Evolutionary conservation across 345 rosid species (phyloP).

Genomic region (Populus euphratica): DNA sequence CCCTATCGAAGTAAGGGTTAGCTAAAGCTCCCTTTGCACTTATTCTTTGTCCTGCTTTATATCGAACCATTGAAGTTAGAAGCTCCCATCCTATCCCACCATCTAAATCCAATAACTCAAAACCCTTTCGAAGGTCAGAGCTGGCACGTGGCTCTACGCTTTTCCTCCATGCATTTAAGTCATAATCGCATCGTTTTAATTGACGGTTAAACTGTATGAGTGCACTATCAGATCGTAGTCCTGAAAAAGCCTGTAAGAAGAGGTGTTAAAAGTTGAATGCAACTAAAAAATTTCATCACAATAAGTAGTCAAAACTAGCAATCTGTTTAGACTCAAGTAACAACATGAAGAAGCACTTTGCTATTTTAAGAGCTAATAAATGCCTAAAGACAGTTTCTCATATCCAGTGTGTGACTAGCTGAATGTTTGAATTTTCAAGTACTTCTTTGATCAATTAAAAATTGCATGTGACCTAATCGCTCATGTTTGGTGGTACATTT

Average conservation of each 20-base stretch:
- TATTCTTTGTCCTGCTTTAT: constrained; percentile 82
- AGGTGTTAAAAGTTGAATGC: background rate
- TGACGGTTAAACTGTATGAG: constrained; percentile 94
- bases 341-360: background rate
- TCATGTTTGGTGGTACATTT: background rate
- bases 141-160: constrained; percentile 78
- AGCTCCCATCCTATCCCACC: constrained; percentile 94
- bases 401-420: background rate
- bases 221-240: constrained; percentile 72
- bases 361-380: constrained; percentile 1
- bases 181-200: constrained; percentile 84
- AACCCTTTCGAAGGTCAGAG: constrained; percentile 68
- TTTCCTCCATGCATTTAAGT: constrained; percentile 79
- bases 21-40: constrained; percentile 89
- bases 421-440: background rate
- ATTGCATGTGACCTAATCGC: background rate
- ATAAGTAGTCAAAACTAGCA: background rate
- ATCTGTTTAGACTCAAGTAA: background rate
- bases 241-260: constrained; percentile 62
- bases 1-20: constrained; percentile 75
- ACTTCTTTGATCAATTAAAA: background rate
- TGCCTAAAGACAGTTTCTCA: background rate
- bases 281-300: background rate
- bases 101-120: constrained; percentile 75
- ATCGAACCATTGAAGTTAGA: constrained; percentile 82